phyloP scores from a whole-genome alignment of 768 basidiomycete genomes.

The Tubosaeta brunneosetosa region DNA sequence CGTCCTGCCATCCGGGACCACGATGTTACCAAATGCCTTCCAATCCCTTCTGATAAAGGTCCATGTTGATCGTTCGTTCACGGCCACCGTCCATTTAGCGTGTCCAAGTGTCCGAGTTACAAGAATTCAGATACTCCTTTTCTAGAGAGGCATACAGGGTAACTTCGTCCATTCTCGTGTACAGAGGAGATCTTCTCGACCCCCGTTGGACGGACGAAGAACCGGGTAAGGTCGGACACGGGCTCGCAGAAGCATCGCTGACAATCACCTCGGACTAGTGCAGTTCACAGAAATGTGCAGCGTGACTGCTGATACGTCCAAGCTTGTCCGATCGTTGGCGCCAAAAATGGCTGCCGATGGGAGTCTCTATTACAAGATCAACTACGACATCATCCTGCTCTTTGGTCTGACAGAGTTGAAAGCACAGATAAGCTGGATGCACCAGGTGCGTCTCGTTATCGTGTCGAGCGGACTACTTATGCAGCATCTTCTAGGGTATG shows the following conservation, averaged over 20 bases:
- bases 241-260: background rate
- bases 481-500: background rate
- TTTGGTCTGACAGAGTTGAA: conserved; percentile 44
- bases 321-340: background rate
- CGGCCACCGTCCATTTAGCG: background rate
- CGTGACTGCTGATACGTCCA: conserved; percentile 9
- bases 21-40: conserved; percentile 33
- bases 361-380: conserved; percentile 11
- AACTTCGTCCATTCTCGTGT: conserved; percentile 9
- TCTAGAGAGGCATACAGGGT: too few species aligned
- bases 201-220: conserved; percentile 14
- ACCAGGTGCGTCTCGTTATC: conserved; percentile 15
- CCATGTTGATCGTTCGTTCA: background rate
- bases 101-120: conserved; percentile 16
- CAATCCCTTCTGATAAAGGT: conserved; percentile 35
- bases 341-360: background rate
- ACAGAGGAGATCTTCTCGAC: conserved; percentile 7
- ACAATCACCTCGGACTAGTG: background rate
- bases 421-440: conserved; percentile 43
- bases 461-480: background rate
- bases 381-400: conserved; percentile 34
- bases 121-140: conserved; percentile 14
- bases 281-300: conserved; percentile 10
- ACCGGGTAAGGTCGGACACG: background rate
- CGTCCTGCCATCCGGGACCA: conserved; percentile 23